These are phyloP conservation scores for Solanum corneliomulleri DNA, from an alignment of 257 asterid species.

Conservation along the genomic window DNA sequence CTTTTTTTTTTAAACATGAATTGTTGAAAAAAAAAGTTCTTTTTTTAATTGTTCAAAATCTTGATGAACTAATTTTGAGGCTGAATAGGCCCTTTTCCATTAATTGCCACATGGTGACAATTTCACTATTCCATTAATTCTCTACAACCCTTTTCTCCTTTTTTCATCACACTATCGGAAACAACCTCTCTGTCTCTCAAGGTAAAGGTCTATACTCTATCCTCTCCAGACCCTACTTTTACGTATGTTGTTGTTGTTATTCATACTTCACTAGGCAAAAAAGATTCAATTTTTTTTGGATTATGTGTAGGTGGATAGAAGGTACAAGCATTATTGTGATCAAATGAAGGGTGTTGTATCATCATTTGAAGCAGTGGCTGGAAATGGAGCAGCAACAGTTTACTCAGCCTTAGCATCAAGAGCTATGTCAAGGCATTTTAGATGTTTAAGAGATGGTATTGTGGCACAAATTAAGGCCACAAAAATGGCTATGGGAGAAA, in stretches of 20 bases:
- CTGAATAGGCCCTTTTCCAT: conserved; percentile 16
- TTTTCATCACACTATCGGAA: not conserved
- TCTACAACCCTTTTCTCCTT: conserved; percentile 9
- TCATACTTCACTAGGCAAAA: not conserved
- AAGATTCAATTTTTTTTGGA: not conserved
- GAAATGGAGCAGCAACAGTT: conserved; percentile 57
- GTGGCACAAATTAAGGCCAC: conserved; percentile 42
- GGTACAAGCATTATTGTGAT: conserved; percentile 81
- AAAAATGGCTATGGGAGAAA: conserved; percentile 64
- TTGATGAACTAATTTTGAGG: conserved; percentile 22
- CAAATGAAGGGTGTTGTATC: conserved; percentile 68
- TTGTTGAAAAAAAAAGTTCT: not conserved
- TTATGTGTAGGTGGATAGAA: conserved; percentile 57
- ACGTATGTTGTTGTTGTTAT: not conserved
- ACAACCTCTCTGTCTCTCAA: not conserved
- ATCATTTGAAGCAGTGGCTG: conserved; percentile 70
- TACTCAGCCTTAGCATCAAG: conserved; percentile 58
- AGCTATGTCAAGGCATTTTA: conserved; percentile 88
- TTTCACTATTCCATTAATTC: conserved; percentile 15
- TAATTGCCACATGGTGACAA: conserved; percentile 40
- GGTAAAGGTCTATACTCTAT: not conserved
- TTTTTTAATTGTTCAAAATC: not conserved
- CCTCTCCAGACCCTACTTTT: not conserved
- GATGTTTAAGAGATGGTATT: conserved; percentile 65
- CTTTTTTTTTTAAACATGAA: not conserved